These are phyloP conservation scores for Trichomonas tenax DNA, from an alignment of 208 protist genomes.

Conservation along the genomic window DNA sequence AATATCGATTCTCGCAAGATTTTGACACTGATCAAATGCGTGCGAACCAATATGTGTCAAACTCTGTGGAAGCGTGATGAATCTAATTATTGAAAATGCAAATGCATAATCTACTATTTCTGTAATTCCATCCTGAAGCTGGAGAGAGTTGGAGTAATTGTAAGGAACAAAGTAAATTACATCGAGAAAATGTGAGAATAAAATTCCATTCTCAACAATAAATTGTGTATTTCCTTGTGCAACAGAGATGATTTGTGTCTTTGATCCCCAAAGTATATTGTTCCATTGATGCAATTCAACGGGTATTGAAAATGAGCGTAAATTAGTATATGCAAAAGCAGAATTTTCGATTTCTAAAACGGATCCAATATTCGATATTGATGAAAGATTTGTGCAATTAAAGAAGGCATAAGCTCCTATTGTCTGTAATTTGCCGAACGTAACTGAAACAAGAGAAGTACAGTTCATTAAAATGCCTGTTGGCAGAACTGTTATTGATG, in stretches of 20 bases:
- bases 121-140: background rate
- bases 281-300: background rate
- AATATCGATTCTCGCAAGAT: background rate
- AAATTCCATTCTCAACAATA: background rate
- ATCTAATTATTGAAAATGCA: background rate
- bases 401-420: background rate
- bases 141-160: background rate
- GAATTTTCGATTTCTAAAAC: background rate
- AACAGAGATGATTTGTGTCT: background rate
- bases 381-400: background rate
- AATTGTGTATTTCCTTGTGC: background rate
- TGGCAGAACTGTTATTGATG: background rate
- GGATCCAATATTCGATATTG: background rate
- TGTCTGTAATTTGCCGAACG: background rate
- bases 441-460: background rate
- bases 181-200: background rate
- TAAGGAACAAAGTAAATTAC: background rate
- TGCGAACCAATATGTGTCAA: background rate
- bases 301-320: background rate
- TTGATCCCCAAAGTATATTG: background rate
- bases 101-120: background rate
- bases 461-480: background rate
- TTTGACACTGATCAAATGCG: background rate
- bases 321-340: background rate
- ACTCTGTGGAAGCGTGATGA: background rate